Conservation (phyloP, 495 filamentous ascomycete species). For the Penicillium mononematosum region DNA sequence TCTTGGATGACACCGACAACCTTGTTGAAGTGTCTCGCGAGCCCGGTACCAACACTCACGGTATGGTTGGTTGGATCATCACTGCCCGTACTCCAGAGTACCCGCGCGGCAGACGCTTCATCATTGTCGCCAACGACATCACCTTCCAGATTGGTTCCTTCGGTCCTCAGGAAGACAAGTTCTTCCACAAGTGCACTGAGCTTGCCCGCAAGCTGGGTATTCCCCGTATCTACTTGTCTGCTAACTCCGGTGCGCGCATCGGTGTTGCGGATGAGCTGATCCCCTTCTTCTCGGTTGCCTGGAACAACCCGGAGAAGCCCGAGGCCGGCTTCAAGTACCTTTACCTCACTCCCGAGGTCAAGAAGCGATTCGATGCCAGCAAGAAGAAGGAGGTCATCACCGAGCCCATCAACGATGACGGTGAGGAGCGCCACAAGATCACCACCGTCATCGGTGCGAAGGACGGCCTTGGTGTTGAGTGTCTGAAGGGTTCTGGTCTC, state of each 20-base stretch:
- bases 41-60: conserved; percentile 89
- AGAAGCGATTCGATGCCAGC: conserved; percentile 84
- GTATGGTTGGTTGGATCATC: conserved; percentile 98
- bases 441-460: conserved; percentile 91
- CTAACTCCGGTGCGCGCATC: conserved; percentile 98
- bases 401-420: conserved; percentile 78
- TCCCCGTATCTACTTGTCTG: conserved; percentile 94
- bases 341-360: conserved; percentile 85
- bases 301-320: conserved; percentile 82
- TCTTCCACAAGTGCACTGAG: conserved; percentile 99
- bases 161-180: conserved; percentile 91
- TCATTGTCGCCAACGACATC: conserved; percentile 98
- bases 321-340: conserved; percentile 97
- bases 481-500: conserved; percentile 92
- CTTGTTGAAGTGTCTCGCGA: conserved; percentile 90
- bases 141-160: conserved; percentile 99
- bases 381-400: conserved; percentile 82
- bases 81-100: conserved; percentile 98
- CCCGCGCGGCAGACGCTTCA: conserved; percentile 83
- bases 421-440: conserved; percentile 91
- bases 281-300: conserved; percentile 93
- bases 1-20: conserved; percentile 90
- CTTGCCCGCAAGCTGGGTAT: conserved; percentile 89
- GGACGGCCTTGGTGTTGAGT: conserved; percentile 96
- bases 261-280: conserved; percentile 96